Evolutionary conservation across 1,284 basidiomycete species (phyloP).

Genomic region (Puccinia horiana): DNA sequence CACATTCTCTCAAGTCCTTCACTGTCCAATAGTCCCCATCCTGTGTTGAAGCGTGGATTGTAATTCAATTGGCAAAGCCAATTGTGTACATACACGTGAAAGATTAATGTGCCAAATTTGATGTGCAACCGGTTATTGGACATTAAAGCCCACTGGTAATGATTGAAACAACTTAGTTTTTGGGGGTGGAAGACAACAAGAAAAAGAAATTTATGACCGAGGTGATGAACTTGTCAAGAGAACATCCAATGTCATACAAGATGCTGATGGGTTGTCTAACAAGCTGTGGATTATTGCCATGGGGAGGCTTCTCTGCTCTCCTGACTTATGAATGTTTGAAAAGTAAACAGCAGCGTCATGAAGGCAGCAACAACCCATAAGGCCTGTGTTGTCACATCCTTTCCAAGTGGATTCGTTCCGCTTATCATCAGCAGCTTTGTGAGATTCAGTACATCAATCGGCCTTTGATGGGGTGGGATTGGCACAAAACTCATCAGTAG

Average conservation of each 20-base stretch:
- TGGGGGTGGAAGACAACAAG: not conserved
- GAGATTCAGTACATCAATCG: not conserved
- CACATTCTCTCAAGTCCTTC: conserved; percentile 6
- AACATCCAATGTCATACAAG: conserved; percentile 20
- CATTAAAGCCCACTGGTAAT: not conserved
- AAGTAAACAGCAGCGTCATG: not conserved
- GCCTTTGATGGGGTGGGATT: not conserved
- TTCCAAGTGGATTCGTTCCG: conserved; percentile 19
- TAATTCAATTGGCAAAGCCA: not conserved
- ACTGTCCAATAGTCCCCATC: not conserved
- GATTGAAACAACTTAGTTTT: not conserved
- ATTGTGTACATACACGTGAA: conserved; percentile 9
- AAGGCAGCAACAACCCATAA: not conserved
- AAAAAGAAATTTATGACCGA: not conserved
- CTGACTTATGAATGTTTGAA: not conserved
- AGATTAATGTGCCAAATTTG: not conserved
- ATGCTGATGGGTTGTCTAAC: not conserved
- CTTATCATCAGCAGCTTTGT: conserved; percentile 26
- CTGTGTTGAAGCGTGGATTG: not conserved
- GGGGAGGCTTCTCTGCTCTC: not conserved
- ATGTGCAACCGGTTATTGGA: not conserved
- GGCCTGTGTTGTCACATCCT: conserved; percentile 12
- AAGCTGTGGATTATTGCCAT: not conserved
- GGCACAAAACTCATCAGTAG: not conserved
- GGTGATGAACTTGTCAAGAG: not conserved